phyloP scores from a whole-genome alignment of 352 stramenopile species.

The Globisporangium apiculatum region DNA sequence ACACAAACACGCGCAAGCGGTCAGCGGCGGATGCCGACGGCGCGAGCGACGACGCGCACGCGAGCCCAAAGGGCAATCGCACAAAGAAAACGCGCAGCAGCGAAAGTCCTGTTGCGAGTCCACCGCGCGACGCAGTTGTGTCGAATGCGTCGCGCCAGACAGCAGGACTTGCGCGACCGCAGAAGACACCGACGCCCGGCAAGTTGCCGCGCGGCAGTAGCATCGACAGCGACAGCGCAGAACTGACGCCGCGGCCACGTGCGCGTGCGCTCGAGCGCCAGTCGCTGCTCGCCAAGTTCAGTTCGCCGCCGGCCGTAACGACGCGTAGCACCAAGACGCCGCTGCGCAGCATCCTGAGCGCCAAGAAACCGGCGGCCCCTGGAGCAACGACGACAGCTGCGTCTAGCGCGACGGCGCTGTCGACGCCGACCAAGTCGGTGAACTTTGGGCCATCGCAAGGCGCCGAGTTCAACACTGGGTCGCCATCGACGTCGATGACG shows the following conservation, averaged over 20 bases:
- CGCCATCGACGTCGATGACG: conserved; percentile 83
- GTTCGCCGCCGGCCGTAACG: conserved; percentile 9
- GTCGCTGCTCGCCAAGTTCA: conserved; percentile 11
- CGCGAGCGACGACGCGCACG: background rate
- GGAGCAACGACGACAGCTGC: conserved; percentile 5
- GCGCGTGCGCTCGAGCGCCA: conserved; percentile 1
- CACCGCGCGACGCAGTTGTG: conserved; percentile 8
- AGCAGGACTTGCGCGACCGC: conserved; percentile 9
- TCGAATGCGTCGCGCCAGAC: conserved; percentile 7
- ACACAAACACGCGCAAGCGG: conserved; percentile 22
- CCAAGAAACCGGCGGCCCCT: conserved; percentile 36
- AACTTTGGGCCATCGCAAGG: conserved; percentile 78
- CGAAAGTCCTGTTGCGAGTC: conserved; percentile 5
- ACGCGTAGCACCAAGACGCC: conserved; percentile 30
- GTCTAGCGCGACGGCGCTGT: conserved; percentile 11
- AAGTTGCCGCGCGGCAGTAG: conserved; percentile 4
- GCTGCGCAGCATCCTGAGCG: conserved; percentile 73
- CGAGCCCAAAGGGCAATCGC: background rate
- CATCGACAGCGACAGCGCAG: background rate
- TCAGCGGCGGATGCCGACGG: conserved; percentile 10
- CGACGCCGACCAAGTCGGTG: conserved; percentile 74
- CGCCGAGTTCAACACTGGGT: conserved; percentile 74
- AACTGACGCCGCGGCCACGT: background rate
- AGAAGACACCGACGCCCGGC: conserved; percentile 14
- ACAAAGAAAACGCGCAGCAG: conserved; percentile 9